phyloP scores from a whole-genome alignment of 345 rosid species.

The Raphanus sativus region DNA sequence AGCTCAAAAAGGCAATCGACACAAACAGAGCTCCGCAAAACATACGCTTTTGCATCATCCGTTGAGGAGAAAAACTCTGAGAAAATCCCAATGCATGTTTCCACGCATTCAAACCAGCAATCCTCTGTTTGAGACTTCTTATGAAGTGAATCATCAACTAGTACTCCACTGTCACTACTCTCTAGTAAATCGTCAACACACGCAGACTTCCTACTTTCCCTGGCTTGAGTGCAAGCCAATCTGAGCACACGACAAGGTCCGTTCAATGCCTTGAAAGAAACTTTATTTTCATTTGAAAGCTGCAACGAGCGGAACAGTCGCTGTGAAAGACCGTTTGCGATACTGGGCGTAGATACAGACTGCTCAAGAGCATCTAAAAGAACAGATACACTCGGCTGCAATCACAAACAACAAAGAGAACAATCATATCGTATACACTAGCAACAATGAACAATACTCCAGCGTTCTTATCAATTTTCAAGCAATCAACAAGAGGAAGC shows the following conservation, averaged over 20 bases:
- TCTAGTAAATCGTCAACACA: slow-evolving; percentile 32
- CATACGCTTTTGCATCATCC: slow-evolving; percentile 57
- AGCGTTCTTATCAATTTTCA: not conserved
- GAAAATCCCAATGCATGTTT: slow-evolving; percentile 61
- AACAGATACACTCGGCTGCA: slow-evolving; percentile 83
- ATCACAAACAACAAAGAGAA: slow-evolving; percentile 3
- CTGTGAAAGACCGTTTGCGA: slow-evolving; percentile 66
- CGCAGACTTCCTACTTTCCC: slow-evolving; percentile 53
- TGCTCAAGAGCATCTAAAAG: slow-evolving; percentile 87
- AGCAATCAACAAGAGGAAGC: slow-evolving; percentile 5
- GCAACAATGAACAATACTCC: too few relatives aligned
- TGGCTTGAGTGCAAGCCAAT: slow-evolving; percentile 72
- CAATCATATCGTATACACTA: not conserved
- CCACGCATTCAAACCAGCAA: slow-evolving; percentile 60
- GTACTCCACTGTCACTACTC: slow-evolving; percentile 28
- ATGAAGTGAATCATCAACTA: slow-evolving; percentile 36
- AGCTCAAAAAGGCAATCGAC: slow-evolving; percentile 83
- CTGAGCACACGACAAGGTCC: slow-evolving; percentile 76
- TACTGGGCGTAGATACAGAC: slow-evolving; percentile 65
- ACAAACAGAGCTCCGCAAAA: slow-evolving; percentile 59
- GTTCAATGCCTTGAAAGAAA: slow-evolving; percentile 63
- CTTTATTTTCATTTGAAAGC: slow-evolving; percentile 63
- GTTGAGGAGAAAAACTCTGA: slow-evolving; percentile 55
- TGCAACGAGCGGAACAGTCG: slow-evolving; percentile 64
- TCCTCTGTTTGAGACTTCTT: slow-evolving; percentile 42